Conservation (phyloP, 2,329 filamentous ascomycete genomes). For the Colletotrichum australisinense region DNA sequence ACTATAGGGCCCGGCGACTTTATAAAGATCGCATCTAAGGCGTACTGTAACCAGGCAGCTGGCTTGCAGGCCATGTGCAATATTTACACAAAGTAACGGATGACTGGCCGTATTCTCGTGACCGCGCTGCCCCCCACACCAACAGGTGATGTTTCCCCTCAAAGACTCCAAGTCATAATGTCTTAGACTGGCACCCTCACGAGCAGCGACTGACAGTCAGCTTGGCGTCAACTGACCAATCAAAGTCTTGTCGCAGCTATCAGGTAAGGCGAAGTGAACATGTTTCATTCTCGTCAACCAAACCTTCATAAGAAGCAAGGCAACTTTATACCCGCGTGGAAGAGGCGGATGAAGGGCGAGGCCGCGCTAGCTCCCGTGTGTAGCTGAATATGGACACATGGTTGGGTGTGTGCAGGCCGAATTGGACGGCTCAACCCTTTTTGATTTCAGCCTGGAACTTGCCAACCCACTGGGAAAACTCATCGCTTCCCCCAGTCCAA, state of each 20-base stretch:
- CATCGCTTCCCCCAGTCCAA: conserved; percentile 77
- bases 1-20: neutral
- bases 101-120: conserved; percentile 29
- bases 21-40: conserved; percentile 11
- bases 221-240: conserved; percentile 29
- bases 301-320: neutral
- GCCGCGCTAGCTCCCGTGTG: conserved; percentile 15
- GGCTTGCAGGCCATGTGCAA: neutral
- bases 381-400: conserved; percentile 1
- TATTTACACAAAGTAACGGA: conserved; percentile 8
- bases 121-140: conserved; percentile 14
- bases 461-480: conserved; percentile 81
- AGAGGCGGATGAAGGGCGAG: neutral
- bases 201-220: conserved; percentile 4
- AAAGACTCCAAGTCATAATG: conserved; percentile 18
- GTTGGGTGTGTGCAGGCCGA: neutral
- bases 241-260: conserved; percentile 1
- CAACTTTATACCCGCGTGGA: conserved; percentile 1
- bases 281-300: neutral
- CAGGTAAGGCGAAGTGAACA: neutral
- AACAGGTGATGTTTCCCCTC: conserved; percentile 22
- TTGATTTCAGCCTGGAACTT: conserved; percentile 66
- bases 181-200: conserved; percentile 21
- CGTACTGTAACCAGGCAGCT: neutral
- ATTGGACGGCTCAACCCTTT: conserved; percentile 45